Base-by-base conservation (phyloP, 2,329 filamentous ascomycete species). In the Calonectria leucothoes region DNA sequence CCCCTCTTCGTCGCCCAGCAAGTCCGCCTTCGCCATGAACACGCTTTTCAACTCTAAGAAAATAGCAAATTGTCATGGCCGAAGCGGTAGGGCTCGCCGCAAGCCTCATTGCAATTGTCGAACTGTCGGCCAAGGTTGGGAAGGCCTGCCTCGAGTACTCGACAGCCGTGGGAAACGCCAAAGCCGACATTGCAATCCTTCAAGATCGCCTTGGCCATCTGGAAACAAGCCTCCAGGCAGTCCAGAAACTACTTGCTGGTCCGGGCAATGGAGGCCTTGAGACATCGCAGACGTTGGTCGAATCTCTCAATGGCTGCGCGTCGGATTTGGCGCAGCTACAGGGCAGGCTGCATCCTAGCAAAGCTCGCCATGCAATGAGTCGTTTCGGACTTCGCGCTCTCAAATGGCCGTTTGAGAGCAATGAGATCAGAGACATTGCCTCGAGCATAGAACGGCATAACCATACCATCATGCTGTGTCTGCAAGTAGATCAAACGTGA, bases 381-480 rank as follows among this genome's bases (percentile, higher is more conserved):
- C 48, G 45, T 8, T 27, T 74, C 29, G 63, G 69, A 20, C 51
- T 72, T 12, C 66, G 52, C 49, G 69, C 66, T 29, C 66, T 74
- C 7, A 74, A 52, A 45, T 74, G 72, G 72, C 73, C 66, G 39
- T 72, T 74, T 1, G n/a, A 65, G 55, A 69, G 65, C 49, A 72
- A 69, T 42, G 72, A 72, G 65, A 51, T 74, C 29, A 52, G 29
- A 12, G 25, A 42, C 10, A 57, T 72, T 31, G 10, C 72, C 14
- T 52, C 51, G 37, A 52, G 66, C 31, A 33, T 74, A 10, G 65
- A 72, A 12, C 48, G 15, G n/a, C 63, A 66, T 8, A 11, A 55
- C 3, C 51, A 52, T 4, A 63, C 66, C 31, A 73, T 70, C 2
- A 66, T 23, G 23, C 6, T 25, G 14, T 57, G 33, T 48, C 51